Base-by-base conservation (phyloP, 495 filamentous ascomycete species). In the Jackrogersella minutella region DNA sequence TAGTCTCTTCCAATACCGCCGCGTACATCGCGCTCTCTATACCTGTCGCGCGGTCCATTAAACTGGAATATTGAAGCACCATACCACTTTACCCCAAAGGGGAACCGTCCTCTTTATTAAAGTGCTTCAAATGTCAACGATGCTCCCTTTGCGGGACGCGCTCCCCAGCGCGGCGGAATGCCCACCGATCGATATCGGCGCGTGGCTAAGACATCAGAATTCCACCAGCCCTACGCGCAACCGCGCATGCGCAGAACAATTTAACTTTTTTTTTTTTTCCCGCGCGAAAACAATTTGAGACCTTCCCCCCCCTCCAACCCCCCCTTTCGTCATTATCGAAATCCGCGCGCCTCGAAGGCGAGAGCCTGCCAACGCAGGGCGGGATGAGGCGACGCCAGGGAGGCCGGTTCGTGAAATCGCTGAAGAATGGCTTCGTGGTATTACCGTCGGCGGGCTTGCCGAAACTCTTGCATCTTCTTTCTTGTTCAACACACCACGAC, bases 131-230 rank as follows among this genome's bases (percentile, higher is more conserved):
- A 69, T 69, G 34, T 60, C 56, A 56, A 16, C 11, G 2, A 8
- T 41, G 55, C 66, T 64, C 47, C 34, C 51, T 37, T 33, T 21
- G 4, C 33, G 9, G 22, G 10, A 16, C 40, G 17, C 41, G 39
- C 28, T 58, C 51, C 34, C 51, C 41, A 6, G 11, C 9, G 11
- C 9, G n/a, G 22, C 34, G 62, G 67, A 66, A 70, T 70, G 57
- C 37, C 44, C 14, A 50, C n/a, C 21, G 36, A 64, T 66, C 61
- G 56, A 56, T 50, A n/a, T 43, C 58, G 54, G 62, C 67, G 62
- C 54, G 67, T 70, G 62, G 53, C 62, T 70, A 54, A 66, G 67
- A 70, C 62, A 66, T 66, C 51, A 13, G 47, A 62, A 70, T 70
- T 70, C 67, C 62, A 62, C 57, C 67, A 66, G 67, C 66, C 66